Conservation (phyloP, 164 flowering plant species). For the Aristolochia californica region DNA sequence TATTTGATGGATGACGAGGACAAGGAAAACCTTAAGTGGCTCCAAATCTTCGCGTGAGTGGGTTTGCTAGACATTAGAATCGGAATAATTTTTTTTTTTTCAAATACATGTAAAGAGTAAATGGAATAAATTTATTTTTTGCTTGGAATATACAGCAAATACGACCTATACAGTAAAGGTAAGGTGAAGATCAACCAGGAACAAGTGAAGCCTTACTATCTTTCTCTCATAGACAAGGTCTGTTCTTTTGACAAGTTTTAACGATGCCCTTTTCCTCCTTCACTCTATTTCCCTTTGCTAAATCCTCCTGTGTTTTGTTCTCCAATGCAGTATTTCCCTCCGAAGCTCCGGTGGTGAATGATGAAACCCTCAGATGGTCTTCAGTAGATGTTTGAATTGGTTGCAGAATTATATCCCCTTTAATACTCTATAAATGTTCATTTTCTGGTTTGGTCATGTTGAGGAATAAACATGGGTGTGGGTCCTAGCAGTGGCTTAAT, state of each 20-base stretch:
- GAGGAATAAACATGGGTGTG: too few species aligned
- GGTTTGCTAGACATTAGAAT: neutral
- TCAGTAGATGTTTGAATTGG: too few species aligned
- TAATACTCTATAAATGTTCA: too few species aligned
- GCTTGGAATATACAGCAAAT: constrained; percentile 19
- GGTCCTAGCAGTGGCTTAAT: too few species aligned
- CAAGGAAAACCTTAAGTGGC: constrained; percentile 30
- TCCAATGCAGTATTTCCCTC: too few species aligned
- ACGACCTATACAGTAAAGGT: constrained; percentile 37
- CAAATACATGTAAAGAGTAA: neutral
- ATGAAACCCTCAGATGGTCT: too few species aligned
- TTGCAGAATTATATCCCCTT: too few species aligned
- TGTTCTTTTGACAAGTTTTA: neutral
- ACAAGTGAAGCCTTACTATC: constrained; percentile 29
- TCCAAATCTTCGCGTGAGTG: constrained; percentile 22
- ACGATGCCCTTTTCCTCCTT: too few species aligned
- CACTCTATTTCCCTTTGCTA: too few species aligned
- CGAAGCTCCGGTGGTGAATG: too few species aligned
- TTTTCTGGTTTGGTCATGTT: too few species aligned
- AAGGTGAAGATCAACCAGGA: constrained; percentile 24
- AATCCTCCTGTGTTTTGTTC: too few species aligned
- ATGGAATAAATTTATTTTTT: neutral
- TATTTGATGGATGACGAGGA: constrained; percentile 32
- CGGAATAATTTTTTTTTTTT: neutral
- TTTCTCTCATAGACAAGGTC: constrained; percentile 31